Percentiles rank a stretch among this genome's conserved stretches.
phyloP scores from a whole-genome alignment of 371 early-diverging fungal species.

The Saksenaea vasiformis region DNA sequence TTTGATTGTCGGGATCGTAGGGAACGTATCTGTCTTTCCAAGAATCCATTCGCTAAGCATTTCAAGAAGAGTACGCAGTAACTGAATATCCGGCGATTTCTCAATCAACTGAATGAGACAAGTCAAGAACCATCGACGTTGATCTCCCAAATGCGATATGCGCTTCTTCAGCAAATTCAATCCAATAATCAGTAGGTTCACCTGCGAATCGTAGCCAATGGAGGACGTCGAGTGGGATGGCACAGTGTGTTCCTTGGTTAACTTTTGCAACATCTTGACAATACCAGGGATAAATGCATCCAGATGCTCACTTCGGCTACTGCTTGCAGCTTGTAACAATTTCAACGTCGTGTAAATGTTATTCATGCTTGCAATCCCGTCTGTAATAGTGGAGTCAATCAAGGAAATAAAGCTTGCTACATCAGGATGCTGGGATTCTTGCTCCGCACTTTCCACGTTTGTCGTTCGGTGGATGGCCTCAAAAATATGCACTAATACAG shows the following conservation, averaged over 20 bases:
- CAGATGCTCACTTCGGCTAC: conserved; percentile 66
- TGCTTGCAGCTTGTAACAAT: conserved; percentile 73
- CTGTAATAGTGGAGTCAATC: conserved; percentile 64
- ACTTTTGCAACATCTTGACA: conserved; percentile 79
- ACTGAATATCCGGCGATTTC: conserved; percentile 69
- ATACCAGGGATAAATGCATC: conserved; percentile 77
- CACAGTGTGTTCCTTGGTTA: conserved; percentile 78
- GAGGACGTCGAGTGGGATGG: conserved; percentile 26
- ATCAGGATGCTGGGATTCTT: conserved; percentile 49
- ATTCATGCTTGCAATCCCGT: conserved; percentile 67
- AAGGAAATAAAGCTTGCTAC: conserved; percentile 56
- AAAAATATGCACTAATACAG: conserved; percentile 67
- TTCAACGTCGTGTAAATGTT: conserved; percentile 74
- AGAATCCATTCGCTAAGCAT: conserved; percentile 92
- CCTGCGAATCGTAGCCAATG: conserved; percentile 53
- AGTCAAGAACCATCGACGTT: conserved; percentile 83
- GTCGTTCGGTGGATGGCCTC: conserved; percentile 51
- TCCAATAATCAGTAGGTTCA: conserved; percentile 66
- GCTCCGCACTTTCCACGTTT: conserved; percentile 27
- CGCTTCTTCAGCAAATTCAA: conserved; percentile 77
- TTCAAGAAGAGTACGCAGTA: conserved; percentile 76
- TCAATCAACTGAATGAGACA: conserved; percentile 85
- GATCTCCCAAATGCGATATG: conserved; percentile 83
- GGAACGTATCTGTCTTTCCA: conserved; percentile 79
- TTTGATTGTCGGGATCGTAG: conserved; percentile 94